Conservation (phyloP, 1,139 yeast genomes). For the Hemisphaericaspora lyxosophila region DNA sequence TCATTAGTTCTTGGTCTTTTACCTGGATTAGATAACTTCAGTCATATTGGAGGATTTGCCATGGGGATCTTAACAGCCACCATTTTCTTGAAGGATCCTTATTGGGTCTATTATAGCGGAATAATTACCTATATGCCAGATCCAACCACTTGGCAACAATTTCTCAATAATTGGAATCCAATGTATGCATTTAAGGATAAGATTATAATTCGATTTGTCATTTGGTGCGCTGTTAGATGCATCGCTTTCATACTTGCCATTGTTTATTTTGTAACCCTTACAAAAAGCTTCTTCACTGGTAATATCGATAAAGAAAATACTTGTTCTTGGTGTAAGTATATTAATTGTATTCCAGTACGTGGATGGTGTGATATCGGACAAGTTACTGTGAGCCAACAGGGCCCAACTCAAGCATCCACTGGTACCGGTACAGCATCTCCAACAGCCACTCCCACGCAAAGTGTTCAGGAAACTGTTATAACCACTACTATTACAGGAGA, state of each 20-base stretch:
- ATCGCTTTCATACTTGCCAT: conserved; percentile 48
- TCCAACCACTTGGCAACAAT: conserved; percentile 42
- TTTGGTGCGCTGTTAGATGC: conserved; percentile 54
- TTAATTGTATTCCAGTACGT: conserved; percentile 69
- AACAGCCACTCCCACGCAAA: conserved; percentile 9
- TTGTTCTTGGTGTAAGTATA: conserved; percentile 73
- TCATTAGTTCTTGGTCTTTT: conserved; percentile 65
- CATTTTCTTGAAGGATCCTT: conserved; percentile 59
- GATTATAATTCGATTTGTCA: conserved; percentile 32
- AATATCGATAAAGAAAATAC: conserved; percentile 33
- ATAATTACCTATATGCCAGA: conserved; percentile 38
- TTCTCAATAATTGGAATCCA: conserved; percentile 46
- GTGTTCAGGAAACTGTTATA: conserved; percentile 1
- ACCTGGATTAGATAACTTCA: conserved; percentile 76
- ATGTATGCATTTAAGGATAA: conserved; percentile 35
- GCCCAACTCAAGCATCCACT: conserved; percentile 13
- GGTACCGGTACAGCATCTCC: conserved; percentile 10
- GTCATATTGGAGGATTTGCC: conserved; percentile 76
- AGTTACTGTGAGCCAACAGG: conserved; percentile 26
- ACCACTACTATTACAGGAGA: conserved; percentile 11
- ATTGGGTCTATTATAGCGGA: conserved; percentile 45
- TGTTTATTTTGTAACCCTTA: conserved; percentile 51
- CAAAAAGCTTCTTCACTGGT: conserved; percentile 48
- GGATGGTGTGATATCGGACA: conserved; percentile 72
- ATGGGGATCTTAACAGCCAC: conserved; percentile 58